Evolutionary conservation across 2,329 filamentous ascomycete genomes (phyloP), one percentile per base, ranked within the genome.

Genomic region (Venturia pyrina): DNA sequence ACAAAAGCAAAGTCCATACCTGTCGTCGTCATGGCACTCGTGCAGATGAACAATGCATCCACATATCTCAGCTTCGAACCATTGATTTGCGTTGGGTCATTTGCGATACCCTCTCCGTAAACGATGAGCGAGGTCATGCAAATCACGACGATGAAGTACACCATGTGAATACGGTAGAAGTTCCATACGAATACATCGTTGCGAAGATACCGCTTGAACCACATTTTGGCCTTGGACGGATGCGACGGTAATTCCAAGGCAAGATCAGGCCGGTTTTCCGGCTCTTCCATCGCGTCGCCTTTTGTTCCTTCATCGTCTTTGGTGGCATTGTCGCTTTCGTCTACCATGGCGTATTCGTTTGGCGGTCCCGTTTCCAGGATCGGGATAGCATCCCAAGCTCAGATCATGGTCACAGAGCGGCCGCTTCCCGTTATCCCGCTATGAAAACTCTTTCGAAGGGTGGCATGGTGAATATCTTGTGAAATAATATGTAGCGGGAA

Each of bases 1-100:
- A 1, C 5, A 11, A 19, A 37, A 17, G 24, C 8, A 10, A 21
- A 28, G 1, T 5, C 44, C 65, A 11, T 68, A 70, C 70, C 72
- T 11, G 71, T 74, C 2, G 72, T 74, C 10, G 72, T 73, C 71
- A 74, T 74, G 15, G 72, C 72, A 66, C 71, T 73, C 32, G 69
- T 71, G 41, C 70, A 70, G 8, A 74, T 61, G 48, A 73, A 73
- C 15, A 74, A 59, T 3, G 71, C 72, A 46, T 74, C 69, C 24
- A 71, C 70, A 40, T 73, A 74, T 5, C 68, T 70, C 10, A 73
- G 43, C 37, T 43, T 32, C 2, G 37, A 40, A 43, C 69, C 69
- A 7, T 66, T 69, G 44, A 67, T 65, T 17, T 70, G n/a, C 7
- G 48, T 67, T 8, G 70, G 68, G n/a, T 70, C 71, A 66, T 70